Evolutionary conservation across 768 basidiomycete genomes (phyloP), one percentile per base, ranked within the genome.

Genomic region (Trametes cubensis): DNA sequence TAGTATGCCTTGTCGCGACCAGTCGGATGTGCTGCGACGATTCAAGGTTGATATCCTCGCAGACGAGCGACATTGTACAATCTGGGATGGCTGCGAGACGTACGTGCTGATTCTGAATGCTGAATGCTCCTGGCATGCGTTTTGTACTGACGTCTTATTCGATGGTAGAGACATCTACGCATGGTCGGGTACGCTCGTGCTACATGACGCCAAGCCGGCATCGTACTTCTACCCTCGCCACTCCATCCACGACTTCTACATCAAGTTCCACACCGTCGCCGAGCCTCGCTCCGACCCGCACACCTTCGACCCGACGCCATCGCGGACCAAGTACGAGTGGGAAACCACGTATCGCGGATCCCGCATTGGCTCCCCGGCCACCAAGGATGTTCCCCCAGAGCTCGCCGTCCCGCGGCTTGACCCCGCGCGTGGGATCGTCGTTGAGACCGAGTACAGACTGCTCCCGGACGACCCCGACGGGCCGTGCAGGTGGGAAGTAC

Each of bases 401-500:
- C 34, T 34, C 34, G 34, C 34, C 44, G 7, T 44, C 39, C 55
- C 45, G 15, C 39, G 10, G 28, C 46, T 66, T 40, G 55, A 64
- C 42, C 49, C 58, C 41, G 23, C 54, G 41, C 54, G 26, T 17
- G 62, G 65, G 15, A 63, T 61, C 40, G 48, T 28, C 50, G 59
- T 64, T 30, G 59, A 65, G 25, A 54, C 39, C n/a, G 28, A 53
- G 21, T 51, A 42, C 44, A 14, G 14, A 17, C 58, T 58, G 34
- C 44, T 58, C 15, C 42, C 60, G 11, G 26, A 38, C 50, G 21
- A 56, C 44, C 38, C 54, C 49, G 47, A 54, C 51, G 41, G 61
- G 28, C 46, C 59, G 40, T 49, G 46, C 39, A 75, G 72, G 39
- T 78, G 75, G 76, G 68, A 62, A 34, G 67, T 78, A 63, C 73